A percentile compares a stretch with the other conserved stretches of the same genome.
Evolutionary conservation across 495 filamentous ascomycete species (phyloP).

Genomic region (Jackrogersella multiformis): DNA sequence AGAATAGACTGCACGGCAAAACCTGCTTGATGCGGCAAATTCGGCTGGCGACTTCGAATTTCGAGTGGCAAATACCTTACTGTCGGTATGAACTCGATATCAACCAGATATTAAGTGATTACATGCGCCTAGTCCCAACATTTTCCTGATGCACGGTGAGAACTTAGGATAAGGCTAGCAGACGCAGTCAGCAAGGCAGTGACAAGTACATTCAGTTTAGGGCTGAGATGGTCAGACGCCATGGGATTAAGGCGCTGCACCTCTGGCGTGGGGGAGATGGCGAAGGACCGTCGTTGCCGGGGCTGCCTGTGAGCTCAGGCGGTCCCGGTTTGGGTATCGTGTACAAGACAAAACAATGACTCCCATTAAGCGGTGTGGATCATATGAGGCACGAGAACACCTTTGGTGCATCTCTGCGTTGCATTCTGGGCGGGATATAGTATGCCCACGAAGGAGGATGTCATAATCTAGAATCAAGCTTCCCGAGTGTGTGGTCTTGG

Average conservation of each 20-base stretch:
- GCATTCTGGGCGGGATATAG: constrained; percentile 12
- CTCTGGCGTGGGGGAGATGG: constrained; percentile 33
- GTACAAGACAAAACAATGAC: constrained; percentile 14
- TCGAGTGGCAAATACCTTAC: constrained; percentile 19
- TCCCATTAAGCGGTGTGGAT: constrained; percentile 31
- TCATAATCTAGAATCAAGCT: background rate
- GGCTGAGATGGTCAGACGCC: constrained; percentile 37
- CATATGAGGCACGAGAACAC: constrained; percentile 9
- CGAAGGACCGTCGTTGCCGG: constrained; percentile 13
- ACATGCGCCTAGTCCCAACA: constrained; percentile 18
- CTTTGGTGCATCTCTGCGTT: constrained; percentile 21
- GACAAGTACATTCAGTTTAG: constrained; percentile 19
- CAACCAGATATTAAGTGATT: constrained; percentile 33
- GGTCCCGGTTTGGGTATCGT: background rate
- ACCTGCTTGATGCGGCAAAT: constrained; percentile 30
- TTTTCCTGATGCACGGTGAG: constrained; percentile 12
- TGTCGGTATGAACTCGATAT: background rate
- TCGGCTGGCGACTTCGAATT: background rate
- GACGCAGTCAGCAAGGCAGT: constrained; percentile 32
- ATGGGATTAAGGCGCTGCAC: background rate
- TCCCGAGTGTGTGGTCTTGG: constrained; percentile 4
- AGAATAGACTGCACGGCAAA: constrained; percentile 14
- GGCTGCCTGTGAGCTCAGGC: constrained; percentile 8
- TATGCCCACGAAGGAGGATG: no score
- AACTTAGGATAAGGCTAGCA: constrained; percentile 3